These are phyloP conservation scores for Ophiostoma australiae DNA, from an alignment of 2,329 filamentous ascomycete genomes.

Conservation along the genomic window DNA sequence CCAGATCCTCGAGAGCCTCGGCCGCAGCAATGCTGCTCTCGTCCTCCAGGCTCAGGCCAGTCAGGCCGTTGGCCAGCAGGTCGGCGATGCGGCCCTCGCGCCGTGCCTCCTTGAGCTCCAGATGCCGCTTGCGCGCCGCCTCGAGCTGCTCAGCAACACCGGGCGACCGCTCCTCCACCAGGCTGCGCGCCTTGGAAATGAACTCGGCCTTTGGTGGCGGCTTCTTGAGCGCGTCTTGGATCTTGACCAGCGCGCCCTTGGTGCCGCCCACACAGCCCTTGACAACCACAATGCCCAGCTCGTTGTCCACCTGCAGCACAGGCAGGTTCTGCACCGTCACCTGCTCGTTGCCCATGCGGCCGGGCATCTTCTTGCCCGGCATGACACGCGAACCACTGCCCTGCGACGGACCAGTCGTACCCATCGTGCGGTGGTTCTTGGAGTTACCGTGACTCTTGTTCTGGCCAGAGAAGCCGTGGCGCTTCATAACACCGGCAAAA, in stretches of 20 bases:
- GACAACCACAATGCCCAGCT: slow-evolving; percentile 82
- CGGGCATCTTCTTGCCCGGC: slow-evolving; percentile 97
- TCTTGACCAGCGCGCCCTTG: slow-evolving; percentile 75
- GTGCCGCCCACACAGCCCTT: slow-evolving; percentile 83
- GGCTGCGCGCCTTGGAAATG: slow-evolving; percentile 43
- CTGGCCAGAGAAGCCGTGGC: slow-evolving; percentile 84
- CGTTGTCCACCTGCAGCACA: slow-evolving; percentile 80
- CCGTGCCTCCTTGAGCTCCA: slow-evolving; percentile 50
- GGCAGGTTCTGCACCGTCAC: slow-evolving; percentile 89
- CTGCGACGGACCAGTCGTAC: slow-evolving; percentile 83
- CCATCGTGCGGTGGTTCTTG: slow-evolving; percentile 86
- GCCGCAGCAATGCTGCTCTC: slow-evolving; percentile 4
- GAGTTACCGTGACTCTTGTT: slow-evolving; percentile 92
- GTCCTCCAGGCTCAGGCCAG: slow-evolving; percentile 11
- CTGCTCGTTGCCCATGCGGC: slow-evolving; percentile 84
- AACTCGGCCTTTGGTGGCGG: slow-evolving; percentile 48
- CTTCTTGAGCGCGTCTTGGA: slow-evolving; percentile 91
- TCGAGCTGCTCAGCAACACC: slow-evolving; percentile 44
- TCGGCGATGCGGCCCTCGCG: slow-evolving; percentile 40
- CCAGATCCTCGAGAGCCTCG: slow-evolving; percentile 9
- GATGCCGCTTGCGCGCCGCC: slow-evolving; percentile 46
- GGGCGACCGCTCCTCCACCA: slow-evolving; percentile 45
- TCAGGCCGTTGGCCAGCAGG: slow-evolving; percentile 29
- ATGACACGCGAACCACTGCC: slow-evolving; percentile 87
- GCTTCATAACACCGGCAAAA: slow-evolving; percentile 97